phyloP scores from a whole-genome alignment of 2,329 filamentous ascomycete genomes.

The Ophiostoma triangulosporum region DNA sequence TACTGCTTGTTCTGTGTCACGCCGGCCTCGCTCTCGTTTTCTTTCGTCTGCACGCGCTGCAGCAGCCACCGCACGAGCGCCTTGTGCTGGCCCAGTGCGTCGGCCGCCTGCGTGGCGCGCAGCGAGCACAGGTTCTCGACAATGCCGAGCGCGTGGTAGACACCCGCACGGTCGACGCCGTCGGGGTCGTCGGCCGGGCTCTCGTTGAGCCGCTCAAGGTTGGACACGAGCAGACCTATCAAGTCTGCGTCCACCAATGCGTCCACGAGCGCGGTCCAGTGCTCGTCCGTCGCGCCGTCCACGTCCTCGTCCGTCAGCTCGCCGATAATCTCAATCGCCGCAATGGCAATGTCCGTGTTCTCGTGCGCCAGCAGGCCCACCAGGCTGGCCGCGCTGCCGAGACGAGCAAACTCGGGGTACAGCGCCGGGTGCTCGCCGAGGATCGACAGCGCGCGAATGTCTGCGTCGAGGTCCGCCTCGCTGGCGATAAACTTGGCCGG shows the following conservation, averaged over 20 bases:
- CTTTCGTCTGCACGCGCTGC: constrained; percentile 43
- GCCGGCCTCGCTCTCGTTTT: constrained; percentile 20
- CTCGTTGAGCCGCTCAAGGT: constrained; percentile 71
- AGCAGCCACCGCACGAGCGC: constrained; percentile 63
- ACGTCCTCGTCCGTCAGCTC: constrained; percentile 94
- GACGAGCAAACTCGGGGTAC: constrained; percentile 65
- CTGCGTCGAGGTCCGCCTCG: constrained; percentile 80
- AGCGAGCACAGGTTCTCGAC: constrained; percentile 71
- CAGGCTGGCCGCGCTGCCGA: constrained; percentile 59
- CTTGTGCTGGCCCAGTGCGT: constrained; percentile 57
- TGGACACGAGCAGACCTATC: constrained; percentile 59
- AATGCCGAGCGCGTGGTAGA: constrained; percentile 74
- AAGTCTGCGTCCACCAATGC: constrained; percentile 56
- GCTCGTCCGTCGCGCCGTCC: constrained; percentile 54
- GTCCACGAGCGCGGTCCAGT: constrained; percentile 68
- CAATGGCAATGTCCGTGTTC: constrained; percentile 93
- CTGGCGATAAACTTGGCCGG: constrained; percentile 71
- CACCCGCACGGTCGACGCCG: constrained; percentile 61
- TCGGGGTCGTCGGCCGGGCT: constrained; percentile 42
- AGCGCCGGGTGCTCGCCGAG: constrained; percentile 75
- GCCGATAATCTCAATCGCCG: constrained; percentile 73
- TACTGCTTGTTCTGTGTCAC: constrained; percentile 92
- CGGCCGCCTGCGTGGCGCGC: constrained; percentile 48
- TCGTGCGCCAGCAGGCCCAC: constrained; percentile 81
- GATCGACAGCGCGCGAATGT: constrained; percentile 76